Evolutionary conservation across 192 early-diverging fungal genomes (phyloP).

Genomic region (Linnemannia exigua): DNA sequence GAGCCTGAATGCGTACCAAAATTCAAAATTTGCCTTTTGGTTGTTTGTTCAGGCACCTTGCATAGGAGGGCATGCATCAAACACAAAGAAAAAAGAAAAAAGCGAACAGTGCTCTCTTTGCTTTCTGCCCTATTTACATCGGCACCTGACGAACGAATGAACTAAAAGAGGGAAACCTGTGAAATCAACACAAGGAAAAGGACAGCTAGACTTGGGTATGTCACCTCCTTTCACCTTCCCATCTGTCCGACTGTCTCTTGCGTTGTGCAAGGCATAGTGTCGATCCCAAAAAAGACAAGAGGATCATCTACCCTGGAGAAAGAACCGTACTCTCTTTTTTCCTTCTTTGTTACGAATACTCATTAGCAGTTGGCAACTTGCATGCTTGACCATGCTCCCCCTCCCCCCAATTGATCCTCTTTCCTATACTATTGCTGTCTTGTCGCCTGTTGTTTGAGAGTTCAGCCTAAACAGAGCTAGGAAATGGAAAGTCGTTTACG

Average conservation of each 20-base stretch:
- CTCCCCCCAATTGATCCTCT: too few species aligned
- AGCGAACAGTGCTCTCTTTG: not conserved
- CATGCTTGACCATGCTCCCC: not conserved
- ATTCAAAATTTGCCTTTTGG: not conserved
- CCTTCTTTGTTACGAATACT: too few species aligned
- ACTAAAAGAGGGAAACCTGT: not conserved
- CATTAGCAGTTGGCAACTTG: too few species aligned
- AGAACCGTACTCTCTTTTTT: not conserved
- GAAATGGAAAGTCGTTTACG: not conserved
- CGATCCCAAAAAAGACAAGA: not conserved
- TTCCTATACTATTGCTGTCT: too few species aligned
- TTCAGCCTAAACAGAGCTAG: not conserved
- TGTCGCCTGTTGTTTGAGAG: not conserved
- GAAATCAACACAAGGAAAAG: too few species aligned
- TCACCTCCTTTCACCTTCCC: not conserved
- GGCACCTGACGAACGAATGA: too few species aligned
- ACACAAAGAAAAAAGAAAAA: not conserved
- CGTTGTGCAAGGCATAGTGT: not conserved
- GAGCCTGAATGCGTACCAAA: not conserved
- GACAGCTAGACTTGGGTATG: not conserved
- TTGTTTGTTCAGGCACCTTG: not conserved
- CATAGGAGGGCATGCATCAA: not conserved
- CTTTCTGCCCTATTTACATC: not conserved
- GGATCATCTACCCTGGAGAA: not conserved
- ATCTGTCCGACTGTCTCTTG: not conserved